Evolutionary conservation across 495 filamentous ascomycete genomes (phyloP).

Genomic region (Xylaria bambusicola): DNA sequence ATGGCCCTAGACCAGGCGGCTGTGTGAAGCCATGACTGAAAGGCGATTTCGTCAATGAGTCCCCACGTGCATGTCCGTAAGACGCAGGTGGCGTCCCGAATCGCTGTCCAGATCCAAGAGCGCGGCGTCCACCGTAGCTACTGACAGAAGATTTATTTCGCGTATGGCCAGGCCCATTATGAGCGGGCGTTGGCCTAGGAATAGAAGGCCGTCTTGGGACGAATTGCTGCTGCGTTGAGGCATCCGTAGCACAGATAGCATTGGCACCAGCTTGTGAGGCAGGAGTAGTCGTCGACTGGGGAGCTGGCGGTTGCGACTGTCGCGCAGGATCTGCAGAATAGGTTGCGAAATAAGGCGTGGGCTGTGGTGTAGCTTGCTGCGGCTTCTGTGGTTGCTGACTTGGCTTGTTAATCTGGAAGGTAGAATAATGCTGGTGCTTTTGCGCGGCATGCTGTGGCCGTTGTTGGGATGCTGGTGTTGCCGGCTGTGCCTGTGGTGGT

Average conservation of each 20-base stretch:
- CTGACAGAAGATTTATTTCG: conserved; percentile 32
- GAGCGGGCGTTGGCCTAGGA: conserved; percentile 22
- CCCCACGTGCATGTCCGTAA: conserved; percentile 28
- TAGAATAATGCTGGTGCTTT: background rate
- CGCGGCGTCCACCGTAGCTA: conserved; percentile 23
- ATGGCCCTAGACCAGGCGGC: conserved; percentile 32
- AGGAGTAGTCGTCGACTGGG: background rate
- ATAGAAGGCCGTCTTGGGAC: conserved; percentile 20
- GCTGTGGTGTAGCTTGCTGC: conserved; percentile 21
- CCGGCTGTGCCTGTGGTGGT: background rate
- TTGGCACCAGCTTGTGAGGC: background rate
- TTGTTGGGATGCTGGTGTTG: conserved; percentile 1
- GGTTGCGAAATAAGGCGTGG: conserved; percentile 17
- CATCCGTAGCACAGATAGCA: background rate
- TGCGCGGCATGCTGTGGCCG: conserved; percentile 7
- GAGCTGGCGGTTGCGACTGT: background rate
- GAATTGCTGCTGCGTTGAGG: conserved; percentile 6
- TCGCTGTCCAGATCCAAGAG: conserved; percentile 30
- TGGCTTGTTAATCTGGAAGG: background rate
- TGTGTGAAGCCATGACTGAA: conserved; percentile 35
- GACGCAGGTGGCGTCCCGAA: conserved; percentile 36
- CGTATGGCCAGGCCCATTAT: conserved; percentile 26
- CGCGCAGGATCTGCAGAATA: conserved; percentile 10
- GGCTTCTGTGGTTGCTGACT: conserved; percentile 4
- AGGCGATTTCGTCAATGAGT: conserved; percentile 32